phyloP scores from a whole-genome alignment of 805 yeast species.

The Lipomyces anomalus region DNA sequence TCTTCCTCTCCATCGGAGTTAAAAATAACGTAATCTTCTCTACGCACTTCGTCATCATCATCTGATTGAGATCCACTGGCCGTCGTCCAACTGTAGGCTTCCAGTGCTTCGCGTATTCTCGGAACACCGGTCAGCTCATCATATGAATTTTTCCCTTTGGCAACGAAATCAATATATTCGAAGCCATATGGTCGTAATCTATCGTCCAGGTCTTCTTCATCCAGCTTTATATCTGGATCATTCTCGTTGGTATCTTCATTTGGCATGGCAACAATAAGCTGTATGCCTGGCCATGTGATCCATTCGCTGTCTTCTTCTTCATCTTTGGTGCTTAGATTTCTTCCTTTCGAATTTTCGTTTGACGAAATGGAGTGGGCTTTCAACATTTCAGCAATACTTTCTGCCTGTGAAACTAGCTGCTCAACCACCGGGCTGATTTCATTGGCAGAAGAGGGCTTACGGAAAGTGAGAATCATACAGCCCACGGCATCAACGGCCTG shows the following conservation, averaged over 20 bases:
- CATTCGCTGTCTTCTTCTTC: conserved; percentile 6
- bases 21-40: too few species aligned
- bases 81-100: conserved; percentile 20
- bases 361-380: conserved; percentile 4
- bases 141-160: conserved; percentile 17
- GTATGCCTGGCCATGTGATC: conserved; percentile 22
- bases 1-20: conserved; percentile 8
- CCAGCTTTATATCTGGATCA: conserved; percentile 3
- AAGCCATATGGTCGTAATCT: conserved; percentile 25
- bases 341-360: conserved; percentile 27
- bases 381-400: conserved; percentile 12
- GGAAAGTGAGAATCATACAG: conserved; percentile 34
- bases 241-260: neutral
- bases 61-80: conserved; percentile 6
- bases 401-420: conserved; percentile 12
- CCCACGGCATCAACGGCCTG: conserved; percentile 36
- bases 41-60: conserved; percentile 1
- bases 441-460: conserved; percentile 7
- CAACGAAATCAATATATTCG: conserved; percentile 26
- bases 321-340: conserved; percentile 15
- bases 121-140: conserved; percentile 27
- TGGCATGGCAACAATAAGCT: conserved; percentile 21
- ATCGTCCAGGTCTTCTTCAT: conserved; percentile 20
- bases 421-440: conserved; percentile 15
- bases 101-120: conserved; percentile 30